Base-by-base conservation (phyloP, 1,284 basidiomycete genomes). In the Ustilago lituana region DNA sequence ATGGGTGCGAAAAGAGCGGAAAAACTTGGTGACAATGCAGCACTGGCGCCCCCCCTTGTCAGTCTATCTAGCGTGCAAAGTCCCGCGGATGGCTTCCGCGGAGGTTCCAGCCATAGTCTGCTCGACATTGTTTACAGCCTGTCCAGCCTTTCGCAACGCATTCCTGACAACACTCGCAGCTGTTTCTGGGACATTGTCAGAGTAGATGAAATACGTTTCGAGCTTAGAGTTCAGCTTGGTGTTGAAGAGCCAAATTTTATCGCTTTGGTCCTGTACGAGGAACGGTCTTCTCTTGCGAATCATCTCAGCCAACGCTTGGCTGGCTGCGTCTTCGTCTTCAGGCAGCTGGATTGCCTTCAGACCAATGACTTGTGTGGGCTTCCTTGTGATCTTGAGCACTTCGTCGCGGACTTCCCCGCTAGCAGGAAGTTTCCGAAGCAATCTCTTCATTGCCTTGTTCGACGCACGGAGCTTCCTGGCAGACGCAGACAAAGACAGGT, bases 171-270 rank as follows among this genome's bases (percentile, higher is more conserved):
- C n/a, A n/a, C n/a, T n/a, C n/a, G n/a, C 36, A 27, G n/a, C 33
- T 2, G n/a, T n/a, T 11, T 17, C 31, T 5, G 5, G 19, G n/a
- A 46, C 12, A 26, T 35, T 35, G 3, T 17, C 36, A 20, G n/a
- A 39, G 43, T 51, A 46, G n/a, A 37, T 45, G 23, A 48, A 56
- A 15, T 52, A 19, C 11, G 5, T 15, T 5, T 7, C 38, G 20
- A 3, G 3, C 20, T 27, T 47, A 1, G 0, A 11, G 10, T 37
- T 29, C 19, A 22, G 1, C 17, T 8, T 12, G 4, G 26, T 20
- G 5, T 53, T 2, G 20, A 49, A 57, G 14, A 44, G 7, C 54
- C 54, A 57, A n/a, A 57, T 35, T n/a, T 40, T 27, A 10, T n/a
- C 20, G n/a, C n/a, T 11, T 5, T 12, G 36, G 14, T 44, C 54